phyloP scores from a whole-genome alignment of 176 grass and related monocot genomes.

The Secale cereale region DNA sequence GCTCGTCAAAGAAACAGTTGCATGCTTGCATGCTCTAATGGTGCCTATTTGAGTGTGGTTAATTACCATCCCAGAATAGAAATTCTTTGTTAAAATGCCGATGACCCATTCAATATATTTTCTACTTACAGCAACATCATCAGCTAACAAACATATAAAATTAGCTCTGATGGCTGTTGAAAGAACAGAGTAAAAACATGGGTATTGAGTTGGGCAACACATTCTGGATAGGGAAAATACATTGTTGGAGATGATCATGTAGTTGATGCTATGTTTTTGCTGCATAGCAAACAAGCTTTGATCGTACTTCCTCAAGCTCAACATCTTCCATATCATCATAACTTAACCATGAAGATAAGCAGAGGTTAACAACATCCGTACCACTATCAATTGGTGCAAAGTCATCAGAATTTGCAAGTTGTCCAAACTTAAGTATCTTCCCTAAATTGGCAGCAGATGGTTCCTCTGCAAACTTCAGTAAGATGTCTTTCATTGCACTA shows the following conservation, averaged over 20 bases:
- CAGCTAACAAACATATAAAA: conserved; percentile 5
- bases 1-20: conserved; percentile 5
- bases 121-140: conserved; percentile 17
- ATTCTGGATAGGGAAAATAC: conserved; percentile 26
- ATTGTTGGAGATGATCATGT: conserved; percentile 20
- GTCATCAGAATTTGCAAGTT: conserved; percentile 17
- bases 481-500: conserved; percentile 70
- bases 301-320: conserved; percentile 63
- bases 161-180: conserved; percentile 7
- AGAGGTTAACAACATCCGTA: conserved; percentile 56
- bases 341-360: conserved; percentile 70
- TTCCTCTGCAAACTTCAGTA: conserved; percentile 60
- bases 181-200: neutral
- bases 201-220: conserved; percentile 9
- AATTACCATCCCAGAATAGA: neutral
- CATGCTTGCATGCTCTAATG: neutral
- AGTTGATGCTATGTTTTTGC: conserved; percentile 29
- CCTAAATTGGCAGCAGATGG: conserved; percentile 60
- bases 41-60: neutral
- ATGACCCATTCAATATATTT: neutral
- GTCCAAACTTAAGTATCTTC: conserved; percentile 67
- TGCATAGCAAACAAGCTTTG: conserved; percentile 41
- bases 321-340: conserved; percentile 52
- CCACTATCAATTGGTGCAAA: conserved; percentile 25
- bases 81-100: neutral